These are phyloP conservation scores for Trapa incisa DNA, from an alignment of 345 rosid genomes.

Conservation along the genomic window DNA sequence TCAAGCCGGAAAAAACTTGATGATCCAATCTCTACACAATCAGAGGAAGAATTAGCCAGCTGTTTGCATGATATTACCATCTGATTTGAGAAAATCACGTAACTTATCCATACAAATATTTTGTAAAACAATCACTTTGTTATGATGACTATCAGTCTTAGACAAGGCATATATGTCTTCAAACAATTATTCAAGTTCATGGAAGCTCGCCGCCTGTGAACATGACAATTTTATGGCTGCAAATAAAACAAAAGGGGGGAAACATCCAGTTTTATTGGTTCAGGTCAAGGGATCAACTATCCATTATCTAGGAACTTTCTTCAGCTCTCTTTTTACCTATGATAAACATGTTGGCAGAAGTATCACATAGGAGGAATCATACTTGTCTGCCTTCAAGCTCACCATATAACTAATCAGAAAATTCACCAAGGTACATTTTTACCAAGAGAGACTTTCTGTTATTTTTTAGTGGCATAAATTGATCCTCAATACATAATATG, in stretches of 20 bases:
- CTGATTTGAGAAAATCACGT: not conserved
- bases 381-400: not conserved
- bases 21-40: constrained; percentile 58
- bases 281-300: not conserved
- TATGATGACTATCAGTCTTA: not conserved
- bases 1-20: constrained; percentile 70
- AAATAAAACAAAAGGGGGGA: not conserved
- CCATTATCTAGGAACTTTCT: not conserved
- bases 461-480: not conserved
- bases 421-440: not conserved
- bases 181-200: not conserved
- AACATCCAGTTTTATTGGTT: not conserved
- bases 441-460: not conserved
- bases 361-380: not conserved
- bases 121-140: not conserved
- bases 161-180: not conserved
- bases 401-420: not conserved
- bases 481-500: not conserved
- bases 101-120: not conserved
- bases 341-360: not conserved
- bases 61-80: not conserved
- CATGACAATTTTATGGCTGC: not conserved
- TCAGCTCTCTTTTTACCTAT: not conserved
- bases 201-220: not conserved
- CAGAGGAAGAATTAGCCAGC: constrained; percentile 4